Evolutionary conservation across 73 alveolate species (phyloP).

Genomic region (Tetrahymena elliotti): DNA sequence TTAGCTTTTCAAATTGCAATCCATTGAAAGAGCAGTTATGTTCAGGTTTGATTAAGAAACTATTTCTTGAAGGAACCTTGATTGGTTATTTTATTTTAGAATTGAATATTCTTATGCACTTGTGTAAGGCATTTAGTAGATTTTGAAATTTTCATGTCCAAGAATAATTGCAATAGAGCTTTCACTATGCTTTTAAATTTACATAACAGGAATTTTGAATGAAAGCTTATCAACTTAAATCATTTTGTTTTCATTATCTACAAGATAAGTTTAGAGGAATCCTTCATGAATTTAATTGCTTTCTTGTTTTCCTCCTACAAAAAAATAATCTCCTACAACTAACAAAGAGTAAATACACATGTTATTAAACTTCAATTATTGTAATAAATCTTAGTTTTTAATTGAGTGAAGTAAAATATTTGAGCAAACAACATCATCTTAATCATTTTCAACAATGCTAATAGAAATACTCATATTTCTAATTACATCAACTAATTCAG

Average conservation of each 20-base stretch:
- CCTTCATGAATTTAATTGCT: not conserved
- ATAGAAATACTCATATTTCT: not conserved
- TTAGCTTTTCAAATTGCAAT: not conserved
- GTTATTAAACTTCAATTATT: not conserved
- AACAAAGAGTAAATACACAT: not conserved
- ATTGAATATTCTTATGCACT: not conserved
- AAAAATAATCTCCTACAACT: not conserved
- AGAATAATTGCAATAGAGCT: not conserved
- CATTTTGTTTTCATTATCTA: not conserved
- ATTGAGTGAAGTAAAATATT: not conserved
- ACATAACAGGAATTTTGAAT: not conserved
- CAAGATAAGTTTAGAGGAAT: not conserved
- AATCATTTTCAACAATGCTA: not conserved
- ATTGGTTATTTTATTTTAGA: not conserved
- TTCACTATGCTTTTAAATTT: not conserved
- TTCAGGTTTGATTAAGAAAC: not conserved
- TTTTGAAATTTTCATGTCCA: not conserved
- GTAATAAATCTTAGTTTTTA: not conserved
- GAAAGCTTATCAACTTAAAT: not conserved
- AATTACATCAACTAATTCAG: not conserved
- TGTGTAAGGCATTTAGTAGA: not conserved
- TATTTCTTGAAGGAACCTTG: not conserved
- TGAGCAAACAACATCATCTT: not conserved
- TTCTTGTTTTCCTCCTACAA: not conserved
- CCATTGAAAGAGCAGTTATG: not conserved